Base-by-base conservation (phyloP, 192 early-diverging fungal genomes). In the Paraglomus brasilianum region DNA sequence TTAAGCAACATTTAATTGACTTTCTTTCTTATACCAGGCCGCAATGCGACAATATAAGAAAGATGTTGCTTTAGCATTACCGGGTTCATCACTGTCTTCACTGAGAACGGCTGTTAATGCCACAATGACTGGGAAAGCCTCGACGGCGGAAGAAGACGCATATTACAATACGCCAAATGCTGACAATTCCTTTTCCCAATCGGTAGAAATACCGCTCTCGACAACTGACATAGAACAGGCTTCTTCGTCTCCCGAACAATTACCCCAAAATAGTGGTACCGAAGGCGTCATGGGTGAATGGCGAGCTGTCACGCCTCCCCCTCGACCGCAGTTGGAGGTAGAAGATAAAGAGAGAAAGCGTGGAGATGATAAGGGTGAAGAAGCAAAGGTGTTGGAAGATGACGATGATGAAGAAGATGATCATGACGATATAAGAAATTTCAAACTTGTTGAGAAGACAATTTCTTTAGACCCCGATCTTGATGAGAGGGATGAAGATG, bases 371-470 rank as follows among this genome's bases (percentile, higher is more conserved):
- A 60, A 15, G 21, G 64, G 48, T 42, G 19, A 61, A 61, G 43
- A 61, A 19, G 59, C 14, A n/a, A n/a, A n/a, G n/a, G n/a, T n/a
- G n/a, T n/a, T n/a, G n/a, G n/a, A n/a, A n/a, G 58, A 78, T 21
- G 70, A 81, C 15, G 84, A 83, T 14, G 84, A 72, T 1, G 79
- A 71, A 4, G 82, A 71, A 8, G 76, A 72, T 48, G 81, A 86
- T 40, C 76, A 75, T 39, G 81, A 85, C 44, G 74, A 83, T 46
- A 41, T 86, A 47, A 61, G 71, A 2, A 73, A 71, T 52, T 86
- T 82, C 66, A 83, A 81, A 66, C 63, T 86, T 9, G 74, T 78
- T 11, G 84, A 86, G 50, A 86, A 84, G 70, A 78, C 81, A 56
- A 77, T 78, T 51, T 74, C 77, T 10, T 51, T 60, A n/a, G n/a